A percentile compares a stretch with the other conserved stretches of the same genome.
phyloP scores from a whole-genome alignment of 176 grass and related monocot genomes.

The Ensete glaucum region DNA sequence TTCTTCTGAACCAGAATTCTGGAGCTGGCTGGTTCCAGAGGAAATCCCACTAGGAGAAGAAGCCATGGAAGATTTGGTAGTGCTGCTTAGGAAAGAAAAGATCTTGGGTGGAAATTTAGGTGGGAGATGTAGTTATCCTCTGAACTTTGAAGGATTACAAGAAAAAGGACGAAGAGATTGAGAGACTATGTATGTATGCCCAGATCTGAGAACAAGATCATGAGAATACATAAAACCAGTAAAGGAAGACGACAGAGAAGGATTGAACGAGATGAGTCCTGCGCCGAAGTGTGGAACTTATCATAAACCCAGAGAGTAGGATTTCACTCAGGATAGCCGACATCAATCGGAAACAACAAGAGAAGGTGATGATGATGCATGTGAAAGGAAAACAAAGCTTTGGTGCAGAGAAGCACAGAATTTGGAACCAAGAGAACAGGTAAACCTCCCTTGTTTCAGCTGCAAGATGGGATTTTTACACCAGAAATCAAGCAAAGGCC shows the following conservation, averaged over 20 bases:
- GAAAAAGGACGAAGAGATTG: neutral
- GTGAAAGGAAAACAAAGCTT: neutral
- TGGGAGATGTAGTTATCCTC: neutral
- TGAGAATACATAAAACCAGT: constrained; percentile 95
- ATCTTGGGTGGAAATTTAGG: constrained; percentile 2
- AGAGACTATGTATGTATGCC: neutral
- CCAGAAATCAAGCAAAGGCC: neutral
- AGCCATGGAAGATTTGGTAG: constrained; percentile 7
- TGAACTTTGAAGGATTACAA: neutral
- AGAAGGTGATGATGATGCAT: neutral
- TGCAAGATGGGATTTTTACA: neutral
- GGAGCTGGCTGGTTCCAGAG: neutral
- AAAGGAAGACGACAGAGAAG: constrained; percentile 86
- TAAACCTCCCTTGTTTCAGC: neutral
- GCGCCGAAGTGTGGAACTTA: constrained; percentile 46
- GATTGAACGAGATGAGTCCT: constrained; percentile 77
- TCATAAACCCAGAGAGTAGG: constrained; percentile 44
- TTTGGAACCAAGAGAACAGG: neutral
- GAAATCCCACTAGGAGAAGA: constrained; percentile 3
- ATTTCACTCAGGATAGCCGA: constrained; percentile 46
- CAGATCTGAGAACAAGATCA: constrained; percentile 9
- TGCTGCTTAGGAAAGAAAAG: constrained; percentile 5
- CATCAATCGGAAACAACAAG: constrained; percentile 38
- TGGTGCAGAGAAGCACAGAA: neutral
- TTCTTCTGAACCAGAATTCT: constrained; percentile 10